A percentile compares a stretch with the other conserved stretches of the same genome.
phyloP scores from a whole-genome alignment of 2,329 filamentous ascomycete species.

The Torrubiellomyces zombiae region DNA sequence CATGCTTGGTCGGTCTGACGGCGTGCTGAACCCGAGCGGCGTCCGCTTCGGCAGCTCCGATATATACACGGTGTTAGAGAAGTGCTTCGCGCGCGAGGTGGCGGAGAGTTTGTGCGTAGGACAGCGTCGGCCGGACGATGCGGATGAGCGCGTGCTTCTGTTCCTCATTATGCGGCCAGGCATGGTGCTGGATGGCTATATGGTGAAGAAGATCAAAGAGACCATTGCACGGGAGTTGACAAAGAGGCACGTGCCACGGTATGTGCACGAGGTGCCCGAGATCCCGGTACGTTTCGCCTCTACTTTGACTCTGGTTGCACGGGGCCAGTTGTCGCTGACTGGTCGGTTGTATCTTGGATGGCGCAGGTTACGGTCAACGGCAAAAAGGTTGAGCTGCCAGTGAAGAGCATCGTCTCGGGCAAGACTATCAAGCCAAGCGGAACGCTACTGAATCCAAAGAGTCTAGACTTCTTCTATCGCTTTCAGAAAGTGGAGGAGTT shows the following conservation, averaged over 20 bases:
- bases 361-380: constrained; percentile 59
- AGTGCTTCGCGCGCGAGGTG: constrained; percentile 43
- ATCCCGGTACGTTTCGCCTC: constrained; percentile 47
- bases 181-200: constrained; percentile 29
- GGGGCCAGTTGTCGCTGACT: no score
- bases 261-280: constrained; percentile 63
- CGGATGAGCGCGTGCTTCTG: constrained; percentile 37
- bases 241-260: constrained; percentile 60
- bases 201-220: constrained; percentile 44
- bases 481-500: constrained; percentile 32
- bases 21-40: constrained; percentile 64
- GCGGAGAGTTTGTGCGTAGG: constrained; percentile 67
- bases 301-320: not conserved
- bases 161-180: constrained; percentile 42
- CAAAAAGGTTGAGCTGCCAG: constrained; percentile 72
- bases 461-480: constrained; percentile 62
- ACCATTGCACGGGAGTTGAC: constrained; percentile 51
- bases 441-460: constrained; percentile 60
- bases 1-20: constrained; percentile 58
- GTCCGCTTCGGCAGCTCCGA: constrained; percentile 68
- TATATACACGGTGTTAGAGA: constrained; percentile 60
- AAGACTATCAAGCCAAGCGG: constrained; percentile 58
- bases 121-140: constrained; percentile 44
- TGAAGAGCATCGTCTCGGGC: constrained; percentile 72
- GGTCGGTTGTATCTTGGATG: no score